Base-by-base conservation (phyloP, 805 yeast species). In the Kazachstania bromeliacearum region DNA sequence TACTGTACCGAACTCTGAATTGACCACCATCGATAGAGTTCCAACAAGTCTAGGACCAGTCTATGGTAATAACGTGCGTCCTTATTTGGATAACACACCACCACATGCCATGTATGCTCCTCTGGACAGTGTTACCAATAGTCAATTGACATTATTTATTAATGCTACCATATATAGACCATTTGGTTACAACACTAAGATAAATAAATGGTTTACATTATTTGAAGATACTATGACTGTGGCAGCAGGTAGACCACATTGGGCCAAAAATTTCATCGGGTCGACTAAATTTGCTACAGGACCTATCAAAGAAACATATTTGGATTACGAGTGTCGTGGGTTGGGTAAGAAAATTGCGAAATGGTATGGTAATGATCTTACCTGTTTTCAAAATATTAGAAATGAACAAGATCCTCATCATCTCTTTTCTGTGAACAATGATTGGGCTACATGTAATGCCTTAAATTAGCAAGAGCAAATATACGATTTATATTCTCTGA, bases 81-180 rank as follows among this genome's bases (percentile, higher is more conserved):
- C 97, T 13, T 73, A 67, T 45, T 62, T 89, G 47, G 97, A 89
- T 51, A 74, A 73, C 46, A 78, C 96, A 1, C 95, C 96, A 7
- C 60, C 63, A 38, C 39, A 43, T 21, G 63, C 79, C 39, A 69
- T 71, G 22, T 76, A 77, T 55, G 73, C 68, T 13, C 74, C 75
- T 23, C 37, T 56, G 17, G 48, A 59, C 1, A 64, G 60, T 21
- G 66, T 66, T 1, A 70, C 75, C 3, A 83, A 84, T 54, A 75
- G 78, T 33, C 94, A 85, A 59, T 68, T 89, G 48, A 83, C 96
- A 0, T 57, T 89, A 41, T 87, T 82, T 62, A 71, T 89, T 50
- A 92, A 89, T 55, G 96, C 96, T 6, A 89, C 97, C 1, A 83
- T 89, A 77, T 89, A 88, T 60, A 72, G 96, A 59, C 98, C 98